A percentile compares a stretch with the other conserved stretches of the same genome.
Evolutionary conservation across 108 stramenopile genomes (phyloP).

Genomic region (Mediolabrus comicus): DNA sequence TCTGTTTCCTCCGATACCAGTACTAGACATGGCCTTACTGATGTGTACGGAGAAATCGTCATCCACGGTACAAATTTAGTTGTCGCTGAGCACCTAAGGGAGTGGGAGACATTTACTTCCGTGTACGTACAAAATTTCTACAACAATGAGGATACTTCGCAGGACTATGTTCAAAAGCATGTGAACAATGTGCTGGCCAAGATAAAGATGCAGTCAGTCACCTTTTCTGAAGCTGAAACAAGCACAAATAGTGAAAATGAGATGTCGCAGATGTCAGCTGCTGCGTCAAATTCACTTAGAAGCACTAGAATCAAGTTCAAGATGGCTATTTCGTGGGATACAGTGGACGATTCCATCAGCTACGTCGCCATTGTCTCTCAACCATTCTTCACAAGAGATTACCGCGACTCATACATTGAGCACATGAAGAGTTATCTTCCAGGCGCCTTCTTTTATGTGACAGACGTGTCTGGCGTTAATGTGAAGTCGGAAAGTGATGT

Average conservation of each 20-base stretch:
- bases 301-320: conserved; percentile 4
- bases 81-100: conserved; percentile 6
- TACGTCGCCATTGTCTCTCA: background rate
- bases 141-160: background rate
- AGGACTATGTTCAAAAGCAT: conserved; percentile 20
- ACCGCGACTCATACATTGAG: background rate
- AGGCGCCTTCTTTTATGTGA: background rate
- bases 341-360: background rate
- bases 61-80: background rate
- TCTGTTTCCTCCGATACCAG: conserved; percentile 8
- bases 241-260: background rate
- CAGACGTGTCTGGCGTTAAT: background rate
- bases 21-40: conserved; percentile 5
- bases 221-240: background rate
- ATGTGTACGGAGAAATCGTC: background rate
- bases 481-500: background rate
- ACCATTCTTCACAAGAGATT: background rate
- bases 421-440: conserved; percentile 2
- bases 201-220: conserved; percentile 16
- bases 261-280: no score
- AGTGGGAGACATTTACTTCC: conserved; percentile 27
- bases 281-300: no score
- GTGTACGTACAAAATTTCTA: conserved; percentile 26
- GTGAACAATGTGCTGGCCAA: conserved; percentile 8
- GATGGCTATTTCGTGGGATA: background rate